Conservation (phyloP, 208 protist species). For the Wallacemonas sp. region DNA sequence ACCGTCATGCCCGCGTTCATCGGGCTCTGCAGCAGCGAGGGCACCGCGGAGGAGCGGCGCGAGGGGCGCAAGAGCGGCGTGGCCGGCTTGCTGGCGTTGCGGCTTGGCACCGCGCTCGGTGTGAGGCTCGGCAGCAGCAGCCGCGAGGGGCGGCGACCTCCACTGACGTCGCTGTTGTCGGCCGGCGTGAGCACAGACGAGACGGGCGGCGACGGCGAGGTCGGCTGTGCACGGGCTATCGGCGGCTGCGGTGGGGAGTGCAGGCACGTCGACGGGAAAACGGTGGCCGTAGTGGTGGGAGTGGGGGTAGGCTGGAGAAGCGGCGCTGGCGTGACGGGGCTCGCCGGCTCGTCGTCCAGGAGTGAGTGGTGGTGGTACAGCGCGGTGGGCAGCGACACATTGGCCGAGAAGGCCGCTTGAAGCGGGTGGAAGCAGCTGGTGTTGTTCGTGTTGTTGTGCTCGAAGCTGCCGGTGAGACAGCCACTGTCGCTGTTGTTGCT, state of each 20-base stretch:
- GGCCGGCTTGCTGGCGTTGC: background rate
- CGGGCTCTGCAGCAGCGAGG: conserved; percentile 1
- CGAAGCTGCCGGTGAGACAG: background rate
- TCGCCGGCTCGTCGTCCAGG: background rate
- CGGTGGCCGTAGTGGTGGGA: too few species aligned
- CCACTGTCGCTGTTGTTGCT: conserved; percentile 10
- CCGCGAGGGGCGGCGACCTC: background rate
- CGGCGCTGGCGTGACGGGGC: background rate
- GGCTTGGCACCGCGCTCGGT: background rate
- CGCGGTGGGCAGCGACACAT: background rate
- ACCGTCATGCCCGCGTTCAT: background rate
- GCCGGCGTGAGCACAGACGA: background rate
- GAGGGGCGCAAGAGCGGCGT: background rate
- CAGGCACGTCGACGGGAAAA: too few species aligned
- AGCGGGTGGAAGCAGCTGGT: conserved; percentile 10
- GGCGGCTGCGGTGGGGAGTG: too few species aligned
- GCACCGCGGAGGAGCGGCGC: background rate
- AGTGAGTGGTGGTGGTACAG: background rate
- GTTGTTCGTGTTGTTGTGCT: background rate
- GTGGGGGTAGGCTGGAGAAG: background rate
- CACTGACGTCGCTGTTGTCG: background rate
- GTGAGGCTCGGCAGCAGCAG: conserved; percentile 4
- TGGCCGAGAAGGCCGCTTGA: background rate
- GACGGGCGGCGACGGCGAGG: background rate
- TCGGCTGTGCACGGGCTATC: background rate